Evolutionary conservation across 306 rosid genomes (phyloP).

Genomic region (Crataegus laevigata): DNA sequence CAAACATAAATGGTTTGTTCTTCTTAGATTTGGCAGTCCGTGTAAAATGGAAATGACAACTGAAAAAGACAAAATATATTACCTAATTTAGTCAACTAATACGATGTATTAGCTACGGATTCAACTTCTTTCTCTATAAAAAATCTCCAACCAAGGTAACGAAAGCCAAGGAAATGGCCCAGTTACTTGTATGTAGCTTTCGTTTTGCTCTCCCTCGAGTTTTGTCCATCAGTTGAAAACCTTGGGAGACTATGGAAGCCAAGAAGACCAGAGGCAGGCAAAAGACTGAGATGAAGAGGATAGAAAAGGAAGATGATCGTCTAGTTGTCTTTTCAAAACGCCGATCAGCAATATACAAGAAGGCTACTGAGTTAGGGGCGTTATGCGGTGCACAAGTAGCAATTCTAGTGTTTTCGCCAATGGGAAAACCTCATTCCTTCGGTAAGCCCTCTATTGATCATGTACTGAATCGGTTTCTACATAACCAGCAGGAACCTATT

Average conservation of each 20-base stretch:
- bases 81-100: background rate
- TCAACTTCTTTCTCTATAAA: background rate
- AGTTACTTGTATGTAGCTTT: too few relatives aligned
- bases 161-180: background rate
- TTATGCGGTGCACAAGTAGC: conserved; percentile 4
- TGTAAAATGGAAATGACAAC: background rate
- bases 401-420: background rate
- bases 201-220: background rate
- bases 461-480: background rate
- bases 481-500: background rate
- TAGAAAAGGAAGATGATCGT: background rate
- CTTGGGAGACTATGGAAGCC: background rate
- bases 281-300: conserved; percentile 9
- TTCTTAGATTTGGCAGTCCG: background rate
- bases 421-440: background rate
- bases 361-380: conserved; percentile 5
- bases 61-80: background rate
- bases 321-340: conserved; percentile 6
- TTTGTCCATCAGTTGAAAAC: background rate
- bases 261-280: background rate
- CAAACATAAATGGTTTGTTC: background rate
- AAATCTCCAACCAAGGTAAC: background rate
- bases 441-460: background rate
- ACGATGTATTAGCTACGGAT: background rate
- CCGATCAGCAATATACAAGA: conserved; percentile 4